Conservation (phyloP, 805 yeast genomes). For the Candida tammaniensis region DNA sequence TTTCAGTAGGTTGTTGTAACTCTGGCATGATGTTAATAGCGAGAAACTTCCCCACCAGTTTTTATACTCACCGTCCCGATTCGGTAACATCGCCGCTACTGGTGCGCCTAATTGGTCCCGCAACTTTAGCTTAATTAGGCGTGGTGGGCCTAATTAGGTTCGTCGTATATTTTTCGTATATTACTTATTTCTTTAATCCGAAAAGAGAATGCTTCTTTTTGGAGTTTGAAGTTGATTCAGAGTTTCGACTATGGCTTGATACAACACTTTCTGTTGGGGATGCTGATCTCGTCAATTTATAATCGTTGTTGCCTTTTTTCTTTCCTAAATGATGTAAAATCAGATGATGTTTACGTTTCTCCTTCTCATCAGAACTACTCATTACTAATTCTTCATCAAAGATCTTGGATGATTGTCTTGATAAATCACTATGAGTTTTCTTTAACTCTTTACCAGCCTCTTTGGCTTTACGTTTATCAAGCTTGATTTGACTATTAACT, state of each 20-base stretch:
- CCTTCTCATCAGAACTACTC: constrained; percentile 3
- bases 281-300: constrained; percentile 12
- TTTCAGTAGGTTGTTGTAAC: constrained; percentile 27
- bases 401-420: constrained; percentile 8
- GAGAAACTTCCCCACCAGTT: constrained; percentile 4
- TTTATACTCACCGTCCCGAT: no score
- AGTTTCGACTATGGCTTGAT: constrained; percentile 18
- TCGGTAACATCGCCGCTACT: no score
- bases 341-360: constrained; percentile 17
- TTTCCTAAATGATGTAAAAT: constrained; percentile 19
- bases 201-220: constrained; percentile 18
- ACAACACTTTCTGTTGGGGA: constrained; percentile 18
- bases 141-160: not conserved
- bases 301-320: constrained; percentile 11
- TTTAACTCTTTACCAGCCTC: constrained; percentile 6
- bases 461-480: constrained; percentile 11
- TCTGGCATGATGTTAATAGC: constrained; percentile 16
- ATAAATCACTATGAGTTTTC: constrained; percentile 7
- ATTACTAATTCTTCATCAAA: constrained; percentile 9
- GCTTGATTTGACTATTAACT: constrained; percentile 10
- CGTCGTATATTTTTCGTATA: not conserved
- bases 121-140: no score
- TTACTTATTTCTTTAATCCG: constrained; percentile 14
- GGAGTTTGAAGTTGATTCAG: constrained; percentile 10
- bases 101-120: no score